Evolutionary conservation across 2,329 filamentous ascomycete species (phyloP), one percentile per base, ranked within the genome.

Genomic region (Epichloe brachyelytri): DNA sequence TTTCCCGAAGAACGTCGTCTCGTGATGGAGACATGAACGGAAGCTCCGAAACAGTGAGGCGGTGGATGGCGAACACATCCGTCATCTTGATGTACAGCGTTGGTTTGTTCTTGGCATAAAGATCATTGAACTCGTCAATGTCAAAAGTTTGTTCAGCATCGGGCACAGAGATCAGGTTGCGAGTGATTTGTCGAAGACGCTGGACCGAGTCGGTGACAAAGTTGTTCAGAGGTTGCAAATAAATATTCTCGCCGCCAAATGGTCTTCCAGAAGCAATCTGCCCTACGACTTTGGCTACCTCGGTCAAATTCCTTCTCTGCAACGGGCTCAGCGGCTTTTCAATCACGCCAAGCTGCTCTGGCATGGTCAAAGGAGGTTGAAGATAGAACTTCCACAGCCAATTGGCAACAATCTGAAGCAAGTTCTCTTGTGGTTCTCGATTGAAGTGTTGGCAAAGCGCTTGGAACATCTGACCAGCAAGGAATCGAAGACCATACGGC

Each of bases 1-100:
- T 86, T 68, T 97, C 93, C 53, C 88, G 86, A 51, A 98, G 77
- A 54, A 89, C 78, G 64, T 98, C 93, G 58, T 96, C 91, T 36
- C 86, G 81, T 54, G 74, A 79, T 1, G 87, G 85, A 59, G 88
- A 94, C 54, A 97, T 82, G 52, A 75, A 75, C 5, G 82, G 73
- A 46, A 96, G 79, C 59, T 97, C 88, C 22, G 83, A 76, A 3
- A 88, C 83, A 50, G 97, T 79, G 20, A 97, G 77, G 56, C 85
- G 88, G 69, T 98, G 94, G 53, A 98, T 91, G 46, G 91, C 87
- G 65, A 98, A 97, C 52, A 98, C 90, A 65, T 98, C 93, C 15
- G 86, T 80, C 80, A 98, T 91, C 71, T 98, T 98, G 73, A 98
- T 95, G 72, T 97, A 98, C n/a, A 98, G 76, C 0, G 91, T 97